These are phyloP conservation scores for Anisodus acutangulus DNA, from an alignment of 257 asterid species.

Conservation along the genomic window DNA sequence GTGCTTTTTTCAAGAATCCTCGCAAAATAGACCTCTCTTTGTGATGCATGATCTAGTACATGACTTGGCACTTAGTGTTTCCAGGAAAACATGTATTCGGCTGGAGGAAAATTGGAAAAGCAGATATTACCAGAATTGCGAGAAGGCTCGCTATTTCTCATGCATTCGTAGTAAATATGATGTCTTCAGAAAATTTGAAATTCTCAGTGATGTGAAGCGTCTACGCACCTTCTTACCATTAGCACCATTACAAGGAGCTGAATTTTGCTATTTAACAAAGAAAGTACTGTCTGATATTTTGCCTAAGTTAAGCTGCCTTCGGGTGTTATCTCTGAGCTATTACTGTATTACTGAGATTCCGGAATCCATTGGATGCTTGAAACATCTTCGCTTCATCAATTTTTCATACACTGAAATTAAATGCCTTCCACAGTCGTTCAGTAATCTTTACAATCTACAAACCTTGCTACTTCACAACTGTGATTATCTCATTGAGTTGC, in stretches of 20 bases:
- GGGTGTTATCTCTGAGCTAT: slow-evolving; percentile 49
- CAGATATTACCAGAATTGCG: slow-evolving; percentile 33
- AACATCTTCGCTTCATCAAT: slow-evolving; percentile 48
- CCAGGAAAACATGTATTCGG: slow-evolving; percentile 45
- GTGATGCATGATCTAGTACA: slow-evolving; percentile 56
- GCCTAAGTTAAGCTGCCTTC: slow-evolving; percentile 47
- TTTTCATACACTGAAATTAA: slow-evolving; percentile 48
- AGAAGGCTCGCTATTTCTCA: slow-evolving; percentile 51
- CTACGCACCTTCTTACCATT: slow-evolving; percentile 52
- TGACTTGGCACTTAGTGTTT: slow-evolving; percentile 53
- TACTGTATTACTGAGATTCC: slow-evolving; percentile 52
- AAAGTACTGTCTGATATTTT: slow-evolving; percentile 47
- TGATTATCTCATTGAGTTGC: slow-evolving; percentile 45
- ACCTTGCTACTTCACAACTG: slow-evolving; percentile 46
- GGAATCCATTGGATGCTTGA: slow-evolving; percentile 50
- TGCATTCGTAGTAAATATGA: slow-evolving; percentile 55
- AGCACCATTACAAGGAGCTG: slow-evolving; percentile 43
- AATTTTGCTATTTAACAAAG: slow-evolving; percentile 47
- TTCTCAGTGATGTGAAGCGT: slow-evolving; percentile 43
- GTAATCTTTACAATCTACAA: slow-evolving; percentile 46
- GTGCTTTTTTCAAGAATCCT: slow-evolving; percentile 51
- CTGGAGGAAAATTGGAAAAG: slow-evolving; percentile 47
- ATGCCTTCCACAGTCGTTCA: slow-evolving; percentile 50
- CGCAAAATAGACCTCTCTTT: slow-evolving; percentile 38
- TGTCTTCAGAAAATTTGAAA: slow-evolving; percentile 54